phyloP scores from a whole-genome alignment of 106 monocot genomes.

The Dioscorea dumetorum region DNA sequence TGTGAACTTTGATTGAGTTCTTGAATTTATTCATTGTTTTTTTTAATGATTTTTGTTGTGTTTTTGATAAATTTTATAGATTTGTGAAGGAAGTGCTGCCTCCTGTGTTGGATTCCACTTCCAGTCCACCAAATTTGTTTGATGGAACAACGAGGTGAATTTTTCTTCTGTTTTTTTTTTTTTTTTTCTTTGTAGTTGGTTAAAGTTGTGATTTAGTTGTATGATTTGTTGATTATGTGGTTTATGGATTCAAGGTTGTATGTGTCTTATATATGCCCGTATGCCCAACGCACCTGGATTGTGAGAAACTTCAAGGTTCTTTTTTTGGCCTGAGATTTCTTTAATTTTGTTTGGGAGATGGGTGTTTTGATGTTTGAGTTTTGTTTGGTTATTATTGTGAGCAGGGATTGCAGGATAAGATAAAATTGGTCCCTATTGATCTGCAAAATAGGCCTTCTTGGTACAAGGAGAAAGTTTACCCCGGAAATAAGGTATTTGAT shows the following conservation, averaged over 20 bases:
- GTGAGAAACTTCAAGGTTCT: slow-evolving; percentile 45
- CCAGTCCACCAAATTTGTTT: slow-evolving; percentile 21
- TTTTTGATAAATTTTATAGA: not conserved
- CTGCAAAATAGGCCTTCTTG: slow-evolving; percentile 10
- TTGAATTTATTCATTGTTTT: not conserved
- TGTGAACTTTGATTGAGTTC: not conserved
- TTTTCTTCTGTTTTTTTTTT: not conserved
- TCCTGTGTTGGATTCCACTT: slow-evolving; percentile 14
- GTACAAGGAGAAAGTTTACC: slow-evolving; percentile 21
- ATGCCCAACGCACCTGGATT: slow-evolving; percentile 73
- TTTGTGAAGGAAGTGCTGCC: slow-evolving; percentile 13
- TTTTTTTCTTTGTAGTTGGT: not conserved
- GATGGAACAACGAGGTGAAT: slow-evolving; percentile 28
- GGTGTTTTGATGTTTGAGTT: not conserved
- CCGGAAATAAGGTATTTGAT: slow-evolving; percentile 6
- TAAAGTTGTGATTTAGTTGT: not conserved
- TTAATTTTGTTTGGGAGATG: not conserved
- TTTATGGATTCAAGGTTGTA: slow-evolving; percentile 21
- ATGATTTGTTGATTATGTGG: not conserved
- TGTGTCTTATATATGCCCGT: slow-evolving; percentile 38
- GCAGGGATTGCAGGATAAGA: slow-evolving; percentile 11
- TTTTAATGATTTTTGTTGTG: not conserved
- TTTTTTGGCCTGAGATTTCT: not conserved
- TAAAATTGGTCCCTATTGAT: slow-evolving; percentile 10
- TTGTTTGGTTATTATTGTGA: not conserved